phyloP scores from a whole-genome alignment of 1,284 basidiomycete species.

The Blastosporella zonata region DNA sequence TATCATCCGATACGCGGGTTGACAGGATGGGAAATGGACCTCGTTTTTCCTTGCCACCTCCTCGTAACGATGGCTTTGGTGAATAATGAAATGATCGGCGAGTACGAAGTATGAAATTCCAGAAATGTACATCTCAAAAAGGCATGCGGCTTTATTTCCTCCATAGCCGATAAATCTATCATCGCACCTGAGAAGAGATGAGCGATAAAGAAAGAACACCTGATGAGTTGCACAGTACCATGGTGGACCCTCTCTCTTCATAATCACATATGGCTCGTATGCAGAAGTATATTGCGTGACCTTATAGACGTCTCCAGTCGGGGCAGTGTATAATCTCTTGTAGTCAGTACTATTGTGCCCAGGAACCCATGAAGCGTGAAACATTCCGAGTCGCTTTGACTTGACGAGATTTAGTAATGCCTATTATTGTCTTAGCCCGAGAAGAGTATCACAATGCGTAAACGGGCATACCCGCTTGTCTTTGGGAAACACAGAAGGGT shows the following conservation, averaged over 20 bases:
- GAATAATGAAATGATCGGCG: slow-evolving; percentile 81
- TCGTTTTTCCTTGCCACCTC: slow-evolving; percentile 67
- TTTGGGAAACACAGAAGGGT: slow-evolving; percentile 57
- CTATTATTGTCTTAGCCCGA: slow-evolving; percentile 29
- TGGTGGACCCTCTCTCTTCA: slow-evolving; percentile 70
- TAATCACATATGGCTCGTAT: slow-evolving; percentile 84
- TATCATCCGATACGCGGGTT: slow-evolving; percentile 5
- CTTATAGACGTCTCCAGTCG: slow-evolving; percentile 67
- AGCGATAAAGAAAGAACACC: neutral
- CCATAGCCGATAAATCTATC: slow-evolving; percentile 89
- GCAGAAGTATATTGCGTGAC: slow-evolving; percentile 73
- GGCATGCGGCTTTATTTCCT: slow-evolving; percentile 50
- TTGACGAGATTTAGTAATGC: slow-evolving; percentile 54
- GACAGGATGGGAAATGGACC: slow-evolving; percentile 34
- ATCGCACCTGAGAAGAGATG: slow-evolving; percentile 54
- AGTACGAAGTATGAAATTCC: slow-evolving; percentile 76
- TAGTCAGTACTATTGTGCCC: slow-evolving; percentile 84
- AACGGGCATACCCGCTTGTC: slow-evolving; percentile 53
- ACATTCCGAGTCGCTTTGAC: slow-evolving; percentile 59
- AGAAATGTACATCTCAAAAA: slow-evolving; percentile 51
- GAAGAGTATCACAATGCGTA: slow-evolving; percentile 2
- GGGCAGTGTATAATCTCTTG: slow-evolving; percentile 58
- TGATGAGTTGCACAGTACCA: slow-evolving; percentile 43
- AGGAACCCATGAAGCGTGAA: slow-evolving; percentile 72
- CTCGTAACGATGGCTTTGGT: slow-evolving; percentile 81